phyloP scores from a whole-genome alignment of 1,284 basidiomycete genomes.

The Stygiomarasmius scandens region DNA sequence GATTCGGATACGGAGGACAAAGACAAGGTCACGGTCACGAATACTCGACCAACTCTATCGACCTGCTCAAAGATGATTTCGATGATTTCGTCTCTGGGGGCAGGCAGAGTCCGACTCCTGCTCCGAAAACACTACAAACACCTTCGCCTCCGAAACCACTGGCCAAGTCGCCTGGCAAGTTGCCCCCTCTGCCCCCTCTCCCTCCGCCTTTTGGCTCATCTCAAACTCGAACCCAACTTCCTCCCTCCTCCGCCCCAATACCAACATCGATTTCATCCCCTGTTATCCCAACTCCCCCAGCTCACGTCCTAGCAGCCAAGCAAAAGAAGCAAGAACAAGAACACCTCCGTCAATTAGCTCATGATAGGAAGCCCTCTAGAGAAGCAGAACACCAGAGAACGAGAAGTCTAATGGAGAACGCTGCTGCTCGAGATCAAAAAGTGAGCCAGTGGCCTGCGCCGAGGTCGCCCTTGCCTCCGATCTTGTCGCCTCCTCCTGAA shows the following conservation, averaged over 20 bases:
- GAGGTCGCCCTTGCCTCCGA: constrained; percentile 49
- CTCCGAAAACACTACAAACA: constrained; percentile 25
- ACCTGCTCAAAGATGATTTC: constrained; percentile 21
- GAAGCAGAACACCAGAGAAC: constrained; percentile 55
- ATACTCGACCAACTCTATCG: neutral
- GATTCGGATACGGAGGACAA: too few species aligned
- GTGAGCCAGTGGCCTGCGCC: constrained; percentile 63
- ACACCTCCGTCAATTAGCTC: neutral
- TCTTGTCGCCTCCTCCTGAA: constrained; percentile 39
- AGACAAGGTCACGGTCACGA: too few species aligned
- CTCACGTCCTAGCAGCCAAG: neutral
- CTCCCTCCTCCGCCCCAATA: neutral
- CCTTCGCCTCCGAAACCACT: constrained; percentile 48
- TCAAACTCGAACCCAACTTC: neutral
- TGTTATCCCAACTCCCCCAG: constrained; percentile 4
- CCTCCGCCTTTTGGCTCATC: constrained; percentile 7
- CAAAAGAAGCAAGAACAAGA: neutral
- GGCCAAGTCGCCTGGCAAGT: constrained; percentile 31
- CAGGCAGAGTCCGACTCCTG: constrained; percentile 31
- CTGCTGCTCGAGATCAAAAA: constrained; percentile 51
- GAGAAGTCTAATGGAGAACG: constrained; percentile 54
- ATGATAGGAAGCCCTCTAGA: constrained; percentile 30
- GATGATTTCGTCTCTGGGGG: constrained; percentile 43
- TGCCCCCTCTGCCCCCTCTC: neutral
- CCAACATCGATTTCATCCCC: neutral